phyloP scores from a whole-genome alignment of 805 yeast species.

The Wickerhamiella alocasiicola region DNA sequence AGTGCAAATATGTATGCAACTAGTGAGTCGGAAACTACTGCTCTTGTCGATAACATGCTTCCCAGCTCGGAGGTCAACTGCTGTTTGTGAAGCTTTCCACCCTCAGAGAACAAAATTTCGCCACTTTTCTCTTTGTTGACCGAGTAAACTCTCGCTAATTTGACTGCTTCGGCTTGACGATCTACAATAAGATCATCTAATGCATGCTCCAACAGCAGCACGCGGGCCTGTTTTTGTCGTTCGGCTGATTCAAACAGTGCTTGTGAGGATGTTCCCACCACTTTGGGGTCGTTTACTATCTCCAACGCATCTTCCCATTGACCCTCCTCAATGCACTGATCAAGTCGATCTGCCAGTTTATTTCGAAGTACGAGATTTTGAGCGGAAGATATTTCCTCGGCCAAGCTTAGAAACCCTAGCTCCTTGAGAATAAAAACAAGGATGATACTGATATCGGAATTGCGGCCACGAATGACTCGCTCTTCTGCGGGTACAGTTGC shows the following conservation, averaged over 20 bases:
- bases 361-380: background rate
- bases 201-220: background rate
- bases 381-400: background rate
- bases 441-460: background rate
- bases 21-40: background rate
- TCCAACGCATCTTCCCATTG: background rate
- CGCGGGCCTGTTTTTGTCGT: background rate
- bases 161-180: background rate
- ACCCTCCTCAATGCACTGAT: background rate
- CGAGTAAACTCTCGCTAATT: background rate
- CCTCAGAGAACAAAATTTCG: background rate
- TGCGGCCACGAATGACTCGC: background rate
- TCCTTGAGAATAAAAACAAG: background rate
- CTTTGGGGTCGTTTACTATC: background rate
- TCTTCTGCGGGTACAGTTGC: background rate
- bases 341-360: background rate
- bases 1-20: background rate
- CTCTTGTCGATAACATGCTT: background rate
- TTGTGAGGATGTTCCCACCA: background rate
- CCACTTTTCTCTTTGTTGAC: background rate
- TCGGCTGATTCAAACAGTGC: background rate
- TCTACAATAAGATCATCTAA: background rate
- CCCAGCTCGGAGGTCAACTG: background rate
- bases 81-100: background rate
- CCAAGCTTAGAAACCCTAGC: background rate